A percentile compares a stretch with the other conserved stretches of the same genome.
Conservation (phyloP, 1,284 basidiomycete genomes). For the Sanghuangporus sanghuang region DNA sequence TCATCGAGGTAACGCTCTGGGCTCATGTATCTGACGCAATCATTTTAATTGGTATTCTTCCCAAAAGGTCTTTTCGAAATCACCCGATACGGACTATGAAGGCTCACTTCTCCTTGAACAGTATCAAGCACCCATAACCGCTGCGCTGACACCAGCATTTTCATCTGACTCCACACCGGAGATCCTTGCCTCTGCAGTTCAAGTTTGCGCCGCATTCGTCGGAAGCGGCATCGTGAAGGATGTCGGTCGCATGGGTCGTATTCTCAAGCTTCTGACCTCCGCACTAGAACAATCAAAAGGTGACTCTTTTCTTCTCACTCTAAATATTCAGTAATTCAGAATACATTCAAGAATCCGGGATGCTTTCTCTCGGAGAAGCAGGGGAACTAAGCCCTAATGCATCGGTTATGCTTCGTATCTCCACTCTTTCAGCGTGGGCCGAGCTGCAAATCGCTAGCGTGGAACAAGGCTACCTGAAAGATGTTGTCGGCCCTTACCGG, state of each 20-base stretch:
- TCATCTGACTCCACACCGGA: slow-evolving; percentile 93
- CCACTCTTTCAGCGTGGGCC: slow-evolving; percentile 94
- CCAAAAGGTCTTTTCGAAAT: slow-evolving; percentile 71
- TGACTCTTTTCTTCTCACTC: slow-evolving; percentile 24
- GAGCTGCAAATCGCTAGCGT: slow-evolving; percentile 81
- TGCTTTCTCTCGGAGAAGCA: slow-evolving; percentile 83
- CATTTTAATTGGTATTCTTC: slow-evolving; percentile 5
- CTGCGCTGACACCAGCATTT: slow-evolving; percentile 97
- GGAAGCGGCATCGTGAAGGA: slow-evolving; percentile 95
- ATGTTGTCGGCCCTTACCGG: slow-evolving; percentile 83
- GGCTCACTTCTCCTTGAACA: slow-evolving; percentile 93
- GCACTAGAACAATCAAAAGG: slow-evolving; percentile 91
- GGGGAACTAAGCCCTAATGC: slow-evolving; percentile 89
- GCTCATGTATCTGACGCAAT: background rate
- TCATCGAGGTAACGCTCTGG: slow-evolving; percentile 68
- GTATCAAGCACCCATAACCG: slow-evolving; percentile 97
- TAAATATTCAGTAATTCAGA: slow-evolving; percentile 8
- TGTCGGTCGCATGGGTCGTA: slow-evolving; percentile 87
- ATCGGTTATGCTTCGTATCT: slow-evolving; percentile 91
- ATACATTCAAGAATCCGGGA: slow-evolving; percentile 61
- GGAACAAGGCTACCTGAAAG: slow-evolving; percentile 71
- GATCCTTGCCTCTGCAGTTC: slow-evolving; percentile 87
- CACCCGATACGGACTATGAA: slow-evolving; percentile 91
- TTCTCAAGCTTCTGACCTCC: slow-evolving; percentile 82
- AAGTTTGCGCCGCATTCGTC: slow-evolving; percentile 94